phyloP scores from a whole-genome alignment of 2,329 filamentous ascomycete species.

The Lachnellula occidentalis region DNA sequence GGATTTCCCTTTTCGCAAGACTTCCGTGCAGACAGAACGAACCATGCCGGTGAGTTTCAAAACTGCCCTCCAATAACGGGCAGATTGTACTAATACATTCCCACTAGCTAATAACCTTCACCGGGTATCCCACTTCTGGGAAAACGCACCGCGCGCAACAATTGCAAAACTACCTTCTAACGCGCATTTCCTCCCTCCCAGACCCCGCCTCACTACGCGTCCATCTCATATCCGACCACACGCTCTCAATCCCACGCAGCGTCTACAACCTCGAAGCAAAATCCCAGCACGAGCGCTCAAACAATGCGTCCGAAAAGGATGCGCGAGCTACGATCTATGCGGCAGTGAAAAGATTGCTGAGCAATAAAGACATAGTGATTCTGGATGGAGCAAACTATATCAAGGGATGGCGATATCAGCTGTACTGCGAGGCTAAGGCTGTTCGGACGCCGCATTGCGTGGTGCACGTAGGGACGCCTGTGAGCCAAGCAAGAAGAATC shows the following conservation, averaged over 20 bases:
- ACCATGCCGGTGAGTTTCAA: background rate
- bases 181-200: conserved; percentile 38
- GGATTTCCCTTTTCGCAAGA: background rate
- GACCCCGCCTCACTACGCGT: conserved; percentile 48
- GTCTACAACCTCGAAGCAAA: conserved; percentile 64
- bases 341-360: conserved; percentile 71
- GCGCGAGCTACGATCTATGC: conserved; percentile 70
- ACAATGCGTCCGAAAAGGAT: conserved; percentile 74
- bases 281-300: conserved; percentile 58
- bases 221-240: conserved; percentile 69
- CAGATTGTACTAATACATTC: background rate
- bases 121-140: conserved; percentile 62
- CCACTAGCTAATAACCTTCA: conserved; percentile 59
- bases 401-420: conserved; percentile 83
- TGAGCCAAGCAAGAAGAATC: conserved; percentile 47
- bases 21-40: background rate
- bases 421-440: conserved; percentile 81
- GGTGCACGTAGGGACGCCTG: conserved; percentile 56
- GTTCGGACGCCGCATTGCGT: conserved; percentile 70
- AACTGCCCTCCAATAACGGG: background rate
- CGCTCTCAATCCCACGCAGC: conserved; percentile 60
- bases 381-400: conserved; percentile 82
- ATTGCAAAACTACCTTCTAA: conserved; percentile 11
- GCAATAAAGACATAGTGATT: conserved; percentile 69
- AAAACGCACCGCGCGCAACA: conserved; percentile 35